A percentile compares a stretch with the other conserved stretches of the same genome.
These are phyloP conservation scores for Melocanna baccifera DNA, from an alignment of 176 grass and related monocot genomes.

Conservation along the genomic window DNA sequence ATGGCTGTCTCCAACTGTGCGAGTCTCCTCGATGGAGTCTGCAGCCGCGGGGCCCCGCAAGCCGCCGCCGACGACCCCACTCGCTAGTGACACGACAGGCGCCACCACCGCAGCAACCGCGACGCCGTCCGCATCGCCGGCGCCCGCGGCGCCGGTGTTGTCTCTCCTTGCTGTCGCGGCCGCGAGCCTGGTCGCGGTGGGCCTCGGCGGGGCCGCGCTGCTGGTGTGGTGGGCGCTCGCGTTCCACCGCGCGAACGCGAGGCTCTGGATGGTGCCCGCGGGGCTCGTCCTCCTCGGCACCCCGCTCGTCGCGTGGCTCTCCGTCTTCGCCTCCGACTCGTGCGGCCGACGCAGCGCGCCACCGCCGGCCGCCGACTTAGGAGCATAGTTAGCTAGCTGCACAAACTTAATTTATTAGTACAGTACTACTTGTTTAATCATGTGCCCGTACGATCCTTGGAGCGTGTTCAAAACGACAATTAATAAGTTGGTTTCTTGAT, in stretches of 20 bases:
- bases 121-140: too few relatives aligned
- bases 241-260: slow-evolving; percentile 64
- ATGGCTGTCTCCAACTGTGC: background rate
- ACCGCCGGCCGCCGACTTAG: background rate
- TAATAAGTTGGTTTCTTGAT: too few relatives aligned
- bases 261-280: slow-evolving; percentile 88
- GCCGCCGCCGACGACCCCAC: background rate
- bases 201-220: slow-evolving; percentile 52
- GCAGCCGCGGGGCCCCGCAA: background rate
- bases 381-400: background rate
- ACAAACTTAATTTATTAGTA: background rate
- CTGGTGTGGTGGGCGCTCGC: slow-evolving; percentile 72
- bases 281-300: slow-evolving; percentile 74
- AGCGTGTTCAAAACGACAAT: too few relatives aligned
- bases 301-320: slow-evolving; percentile 61
- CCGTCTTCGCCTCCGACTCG: slow-evolving; percentile 38
- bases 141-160: background rate
- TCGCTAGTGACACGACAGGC: background rate
- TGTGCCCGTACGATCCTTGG: background rate
- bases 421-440: background rate
- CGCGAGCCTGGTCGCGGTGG: slow-evolving; percentile 29
- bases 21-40: slow-evolving; percentile 22
- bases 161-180: background rate
- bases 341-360: background rate
- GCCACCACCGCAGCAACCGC: too few relatives aligned